Percentiles rank a stretch among this genome's conserved stretches.
These are phyloP conservation scores for Scleroderma bovista DNA, from an alignment of 768 basidiomycete species.

Conservation along the genomic window DNA sequence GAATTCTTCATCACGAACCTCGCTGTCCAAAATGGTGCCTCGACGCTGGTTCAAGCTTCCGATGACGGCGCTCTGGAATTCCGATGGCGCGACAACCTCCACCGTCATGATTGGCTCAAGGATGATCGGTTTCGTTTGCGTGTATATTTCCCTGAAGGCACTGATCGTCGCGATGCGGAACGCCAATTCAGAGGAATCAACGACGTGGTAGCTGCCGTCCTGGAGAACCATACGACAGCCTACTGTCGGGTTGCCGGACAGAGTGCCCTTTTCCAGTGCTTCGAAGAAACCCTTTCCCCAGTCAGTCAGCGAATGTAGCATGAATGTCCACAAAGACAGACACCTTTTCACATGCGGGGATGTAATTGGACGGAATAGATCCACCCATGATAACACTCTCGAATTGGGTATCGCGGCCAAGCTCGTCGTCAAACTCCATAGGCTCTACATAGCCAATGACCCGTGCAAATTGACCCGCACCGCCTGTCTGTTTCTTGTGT, in stretches of 20 bases:
- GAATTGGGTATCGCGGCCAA: constrained; percentile 79
- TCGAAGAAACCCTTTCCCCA: constrained; percentile 81
- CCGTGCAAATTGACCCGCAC: constrained; percentile 94
- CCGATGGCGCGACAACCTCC: constrained; percentile 90
- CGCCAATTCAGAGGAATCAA: constrained; percentile 95
- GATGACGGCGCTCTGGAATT: constrained; percentile 95
- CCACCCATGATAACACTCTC: constrained; percentile 89
- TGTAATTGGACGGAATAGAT: constrained; percentile 84
- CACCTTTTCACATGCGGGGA: constrained; percentile 94
- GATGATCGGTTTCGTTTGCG: constrained; percentile 69
- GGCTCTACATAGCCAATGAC: constrained; percentile 90
- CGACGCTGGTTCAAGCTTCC: constrained; percentile 89
- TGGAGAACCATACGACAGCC: constrained; percentile 84
- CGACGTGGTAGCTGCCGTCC: constrained; percentile 89
- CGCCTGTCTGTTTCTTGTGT: constrained; percentile 98
- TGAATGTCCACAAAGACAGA: not conserved
- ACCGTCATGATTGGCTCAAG: constrained; percentile 99
- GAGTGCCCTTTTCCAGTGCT: constrained; percentile 83
- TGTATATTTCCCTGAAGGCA: constrained; percentile 89
- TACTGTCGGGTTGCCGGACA: constrained; percentile 83
- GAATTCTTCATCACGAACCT: constrained; percentile 96
- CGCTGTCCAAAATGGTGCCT: constrained; percentile 92
- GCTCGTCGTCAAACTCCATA: constrained; percentile 67
- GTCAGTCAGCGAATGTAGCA: not conserved
- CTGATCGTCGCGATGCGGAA: constrained; percentile 89